phyloP scores from a whole-genome alignment of 495 filamentous ascomycete species.

The Friedmanniomyces endolithicus region DNA sequence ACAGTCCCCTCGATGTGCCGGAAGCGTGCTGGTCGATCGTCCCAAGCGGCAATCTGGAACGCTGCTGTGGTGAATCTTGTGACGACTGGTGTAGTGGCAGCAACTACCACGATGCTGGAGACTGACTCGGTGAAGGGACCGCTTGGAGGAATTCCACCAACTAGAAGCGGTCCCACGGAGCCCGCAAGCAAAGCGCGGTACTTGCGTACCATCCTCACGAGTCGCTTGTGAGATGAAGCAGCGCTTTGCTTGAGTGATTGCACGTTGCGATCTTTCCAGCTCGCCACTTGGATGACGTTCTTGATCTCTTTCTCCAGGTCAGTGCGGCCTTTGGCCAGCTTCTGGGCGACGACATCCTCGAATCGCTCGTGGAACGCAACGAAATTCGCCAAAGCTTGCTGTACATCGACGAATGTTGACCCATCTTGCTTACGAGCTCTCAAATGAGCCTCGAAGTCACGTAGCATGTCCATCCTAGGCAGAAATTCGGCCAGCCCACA shows the following conservation, averaged over 20 bases:
- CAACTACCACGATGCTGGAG: not conserved
- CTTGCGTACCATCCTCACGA: slow-evolving; percentile 82
- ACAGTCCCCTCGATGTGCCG: slow-evolving; percentile 54
- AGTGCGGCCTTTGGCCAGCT: slow-evolving; percentile 48
- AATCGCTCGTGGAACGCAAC: slow-evolving; percentile 59
- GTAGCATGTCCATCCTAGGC: slow-evolving; percentile 57
- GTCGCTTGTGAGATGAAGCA: slow-evolving; percentile 74
- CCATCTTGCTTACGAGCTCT: slow-evolving; percentile 44
- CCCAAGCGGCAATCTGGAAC: not conserved
- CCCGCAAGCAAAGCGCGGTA: slow-evolving; percentile 66
- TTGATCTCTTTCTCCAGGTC: slow-evolving; percentile 74
- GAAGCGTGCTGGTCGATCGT: slow-evolving; percentile 50
- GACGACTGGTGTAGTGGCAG: not conserved
- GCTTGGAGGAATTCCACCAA: not conserved
- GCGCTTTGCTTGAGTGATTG: slow-evolving; percentile 77
- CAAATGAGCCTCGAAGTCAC: slow-evolving; percentile 55
- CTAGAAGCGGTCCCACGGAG: slow-evolving; percentile 35
- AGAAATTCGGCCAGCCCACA: slow-evolving; percentile 70
- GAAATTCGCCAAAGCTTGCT: slow-evolving; percentile 61
- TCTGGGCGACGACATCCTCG: slow-evolving; percentile 46
- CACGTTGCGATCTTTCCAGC: slow-evolving; percentile 96
- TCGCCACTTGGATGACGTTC: slow-evolving; percentile 73
- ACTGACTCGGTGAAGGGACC: not conserved
- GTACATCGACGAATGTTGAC: slow-evolving; percentile 39
- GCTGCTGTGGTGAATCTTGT: not conserved